phyloP scores from a whole-genome alignment of 148 eudicot genomes.

The Suaeda aralocaspica region DNA sequence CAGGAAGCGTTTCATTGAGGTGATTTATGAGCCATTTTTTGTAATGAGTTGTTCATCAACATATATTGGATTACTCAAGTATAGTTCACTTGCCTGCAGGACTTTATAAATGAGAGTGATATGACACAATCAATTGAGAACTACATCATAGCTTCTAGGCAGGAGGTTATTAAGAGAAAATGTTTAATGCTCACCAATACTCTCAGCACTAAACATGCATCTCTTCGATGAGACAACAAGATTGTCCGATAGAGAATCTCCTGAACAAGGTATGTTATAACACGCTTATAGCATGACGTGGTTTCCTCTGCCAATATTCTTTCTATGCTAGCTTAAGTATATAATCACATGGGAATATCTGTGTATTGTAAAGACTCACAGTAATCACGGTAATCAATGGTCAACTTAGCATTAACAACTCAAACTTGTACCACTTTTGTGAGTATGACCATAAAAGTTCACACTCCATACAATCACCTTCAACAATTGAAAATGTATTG shows the following conservation, averaged over 20 bases:
- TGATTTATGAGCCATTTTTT: constrained; percentile 11
- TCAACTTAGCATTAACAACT: too few relatives aligned
- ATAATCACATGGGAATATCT: too few relatives aligned
- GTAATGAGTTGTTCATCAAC: not conserved
- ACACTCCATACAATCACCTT: too few relatives aligned
- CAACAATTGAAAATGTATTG: too few relatives aligned
- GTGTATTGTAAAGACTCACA: too few relatives aligned
- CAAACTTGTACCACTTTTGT: too few relatives aligned
- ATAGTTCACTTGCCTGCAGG: constrained; percentile 45
- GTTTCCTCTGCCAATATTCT: too few relatives aligned
- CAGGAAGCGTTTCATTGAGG: constrained; percentile 62
- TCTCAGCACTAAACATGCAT: constrained; percentile 94
- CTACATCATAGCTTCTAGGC: constrained; percentile 49
- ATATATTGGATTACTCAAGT: not conserved
- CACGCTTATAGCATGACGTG: not conserved
- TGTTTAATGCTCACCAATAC: constrained; percentile 73
- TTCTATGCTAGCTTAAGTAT: not conserved
- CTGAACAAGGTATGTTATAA: constrained; percentile 68
- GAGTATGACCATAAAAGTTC: too few relatives aligned
- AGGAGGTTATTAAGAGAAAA: constrained; percentile 88
- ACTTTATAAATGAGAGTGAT: constrained; percentile 39
- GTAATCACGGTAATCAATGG: too few relatives aligned
- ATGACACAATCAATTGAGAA: constrained; percentile 40
- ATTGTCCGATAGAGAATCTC: constrained; percentile 76
- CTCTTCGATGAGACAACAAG: constrained; percentile 72